Evolutionary conservation across 768 basidiomycete species (phyloP), one percentile per base, ranked within the genome.

Genomic region (Pulveroboletus frians): DNA sequence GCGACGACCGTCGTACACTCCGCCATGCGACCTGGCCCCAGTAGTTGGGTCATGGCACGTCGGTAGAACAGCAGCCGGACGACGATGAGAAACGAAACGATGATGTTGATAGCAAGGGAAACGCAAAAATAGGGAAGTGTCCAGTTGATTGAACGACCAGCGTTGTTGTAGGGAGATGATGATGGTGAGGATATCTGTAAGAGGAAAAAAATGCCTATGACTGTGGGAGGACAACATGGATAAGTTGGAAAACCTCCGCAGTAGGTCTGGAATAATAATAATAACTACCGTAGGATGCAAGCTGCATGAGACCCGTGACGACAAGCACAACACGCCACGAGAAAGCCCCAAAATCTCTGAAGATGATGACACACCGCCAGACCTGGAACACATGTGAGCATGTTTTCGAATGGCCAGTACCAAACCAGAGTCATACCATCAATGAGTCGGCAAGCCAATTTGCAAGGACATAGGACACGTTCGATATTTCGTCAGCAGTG

Each of bases 301-400:
- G 39, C 20, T 66, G 58, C 52, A 67, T 57, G 48, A 57, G 40
- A 20, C 63, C 58, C 2, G 51, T 55, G 5, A 63, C 3, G 11
- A 13, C 32, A 15, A 68, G 27, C 9, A 65, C 49, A 38, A 58
- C 18, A 34, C 51, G 47, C 3, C 51, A 50, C 7, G 49, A 59
- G 27, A 43, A 23, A 35, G 11, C 21, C 0, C 50, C 55, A 2
- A 61, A 54, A 46, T 66, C 54, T 30, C 49, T 54, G 20, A 52
- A 67, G 39, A 66, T 67, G 27, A 63, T 58, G 18, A 57, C 47
- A 49, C 63, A 65, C 18, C 64, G 65, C 64, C 64, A 66, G 31
- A 65, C 56, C 64, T 65, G 23, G 35, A 13, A 38, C 1, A 15
- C 9, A 13, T 11, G 14, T 49, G 18, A 44, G 38, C 29, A 26